Conservation (phyloP, 441 rosid species). For the Adansonia grandidieri region DNA sequence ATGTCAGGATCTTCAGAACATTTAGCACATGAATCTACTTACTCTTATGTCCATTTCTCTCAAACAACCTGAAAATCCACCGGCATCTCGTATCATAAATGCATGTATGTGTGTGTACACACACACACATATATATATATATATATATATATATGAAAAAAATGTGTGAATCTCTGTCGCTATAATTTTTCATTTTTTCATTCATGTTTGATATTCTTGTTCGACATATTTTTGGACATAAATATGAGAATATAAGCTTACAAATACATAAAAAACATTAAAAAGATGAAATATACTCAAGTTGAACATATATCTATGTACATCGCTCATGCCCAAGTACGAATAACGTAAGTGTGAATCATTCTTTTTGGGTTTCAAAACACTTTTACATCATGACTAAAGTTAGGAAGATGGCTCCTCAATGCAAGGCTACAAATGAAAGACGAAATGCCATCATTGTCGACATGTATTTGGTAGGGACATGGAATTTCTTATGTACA, state of each 20-base stretch:
- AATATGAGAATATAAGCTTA: too few species aligned
- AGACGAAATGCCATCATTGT: conserved; percentile 26
- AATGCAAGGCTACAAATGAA: conserved; percentile 29
- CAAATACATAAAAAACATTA: too few species aligned
- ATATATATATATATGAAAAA: neutral
- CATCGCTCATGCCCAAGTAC: too few species aligned
- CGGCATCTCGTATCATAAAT: conserved; percentile 8
- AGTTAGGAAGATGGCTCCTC: conserved; percentile 28
- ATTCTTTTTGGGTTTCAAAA: neutral
- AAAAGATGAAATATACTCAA: too few species aligned
- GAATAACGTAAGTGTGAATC: too few species aligned
- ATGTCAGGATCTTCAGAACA: neutral
- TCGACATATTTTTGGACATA: too few species aligned
- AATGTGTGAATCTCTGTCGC: neutral
- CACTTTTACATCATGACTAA: conserved; percentile 14
- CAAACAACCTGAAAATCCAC: neutral
- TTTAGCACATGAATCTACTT: conserved; percentile 12
- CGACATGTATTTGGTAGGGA: conserved; percentile 29
- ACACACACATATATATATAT: neutral
- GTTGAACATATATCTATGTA: too few species aligned
- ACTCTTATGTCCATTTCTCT: conserved; percentile 10
- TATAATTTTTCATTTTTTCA: too few species aligned
- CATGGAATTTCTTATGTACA: conserved; percentile 14
- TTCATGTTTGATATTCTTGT: too few species aligned
- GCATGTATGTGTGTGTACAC: neutral